Conservation (phyloP, 106 monocot genomes). For the Narthecium ossifragum region DNA sequence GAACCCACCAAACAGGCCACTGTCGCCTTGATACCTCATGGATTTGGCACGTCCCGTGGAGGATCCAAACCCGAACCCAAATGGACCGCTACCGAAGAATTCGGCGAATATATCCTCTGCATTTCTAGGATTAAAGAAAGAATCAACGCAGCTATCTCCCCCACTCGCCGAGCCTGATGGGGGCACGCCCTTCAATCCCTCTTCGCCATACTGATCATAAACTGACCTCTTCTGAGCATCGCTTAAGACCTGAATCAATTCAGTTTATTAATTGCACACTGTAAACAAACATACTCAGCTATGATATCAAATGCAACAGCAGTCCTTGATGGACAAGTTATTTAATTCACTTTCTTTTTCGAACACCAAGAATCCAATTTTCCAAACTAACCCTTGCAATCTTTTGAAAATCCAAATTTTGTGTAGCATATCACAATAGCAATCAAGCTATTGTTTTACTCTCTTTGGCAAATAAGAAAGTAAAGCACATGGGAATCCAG, state of each 20-base stretch:
- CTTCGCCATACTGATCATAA: conserved; percentile 62
- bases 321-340: not conserved
- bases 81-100: conserved; percentile 36
- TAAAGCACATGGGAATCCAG: too few species aligned
- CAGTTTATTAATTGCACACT: not conserved
- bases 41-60: conserved; percentile 44
- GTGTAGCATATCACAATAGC: too few species aligned
- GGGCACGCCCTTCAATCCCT: conserved; percentile 44
- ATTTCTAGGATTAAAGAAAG: conserved; percentile 39
- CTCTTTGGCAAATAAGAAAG: too few species aligned
- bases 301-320: not conserved
- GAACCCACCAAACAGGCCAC: conserved; percentile 16
- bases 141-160: not conserved
- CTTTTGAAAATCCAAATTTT: too few species aligned
- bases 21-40: conserved; percentile 31
- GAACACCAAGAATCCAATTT: too few species aligned
- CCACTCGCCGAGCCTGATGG: conserved; percentile 17
- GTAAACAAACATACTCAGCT: too few species aligned
- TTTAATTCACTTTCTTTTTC: not conserved
- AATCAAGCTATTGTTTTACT: too few species aligned
- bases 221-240: conserved; percentile 44
- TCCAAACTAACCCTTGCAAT: too few species aligned
- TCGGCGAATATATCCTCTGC: conserved; percentile 56
- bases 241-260: conserved; percentile 36
- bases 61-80: conserved; percentile 31